A percentile compares a stretch with the other conserved stretches of the same genome.
Evolutionary conservation across 2,329 filamentous ascomycete genomes (phyloP).

Genomic region (Proliferodiscus dingleyae): DNA sequence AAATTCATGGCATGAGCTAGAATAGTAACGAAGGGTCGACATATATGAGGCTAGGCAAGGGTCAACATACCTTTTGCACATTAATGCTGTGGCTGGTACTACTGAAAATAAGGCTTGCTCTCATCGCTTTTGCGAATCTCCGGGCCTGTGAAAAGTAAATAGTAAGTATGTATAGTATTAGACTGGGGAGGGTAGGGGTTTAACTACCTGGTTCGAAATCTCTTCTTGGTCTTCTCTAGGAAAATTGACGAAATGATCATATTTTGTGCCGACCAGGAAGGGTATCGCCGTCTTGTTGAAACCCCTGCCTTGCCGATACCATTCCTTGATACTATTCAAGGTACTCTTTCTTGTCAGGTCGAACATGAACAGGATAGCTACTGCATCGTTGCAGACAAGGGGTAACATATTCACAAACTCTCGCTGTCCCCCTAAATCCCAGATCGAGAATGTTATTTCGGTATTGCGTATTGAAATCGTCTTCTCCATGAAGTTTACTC

Average conservation of each 20-base stretch:
- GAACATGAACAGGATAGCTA: constrained; percentile 99
- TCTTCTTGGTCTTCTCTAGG: constrained; percentile 96
- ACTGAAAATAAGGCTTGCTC: constrained; percentile 94
- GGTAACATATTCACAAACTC: constrained; percentile 99
- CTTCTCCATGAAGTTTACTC: constrained; percentile 99
- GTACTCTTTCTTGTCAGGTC: constrained; percentile 97
- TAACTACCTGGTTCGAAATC: constrained; percentile 82
- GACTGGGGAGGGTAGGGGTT: background rate
- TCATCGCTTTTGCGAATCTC: constrained; percentile 97
- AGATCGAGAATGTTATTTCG: constrained; percentile 99
- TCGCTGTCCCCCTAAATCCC: constrained; percentile 95
- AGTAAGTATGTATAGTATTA: constrained; percentile 7
- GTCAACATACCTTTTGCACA: constrained; percentile 78
- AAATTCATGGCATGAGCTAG: too few relatives aligned
- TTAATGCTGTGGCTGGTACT: constrained; percentile 99
- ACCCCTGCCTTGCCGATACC: constrained; percentile 94
- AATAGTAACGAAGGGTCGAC: too few relatives aligned
- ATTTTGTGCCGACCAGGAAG: constrained; percentile 95
- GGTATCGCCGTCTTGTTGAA: constrained; percentile 99
- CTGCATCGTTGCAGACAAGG: constrained; percentile 97
- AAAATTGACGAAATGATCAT: constrained; percentile 99
- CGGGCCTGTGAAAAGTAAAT: constrained; percentile 60
- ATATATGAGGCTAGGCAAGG: background rate
- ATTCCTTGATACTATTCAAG: constrained; percentile 98
- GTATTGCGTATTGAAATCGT: constrained; percentile 99